Conservation (phyloP, 2,329 filamentous ascomycete species). For the Scytalidium lignicola region DNA sequence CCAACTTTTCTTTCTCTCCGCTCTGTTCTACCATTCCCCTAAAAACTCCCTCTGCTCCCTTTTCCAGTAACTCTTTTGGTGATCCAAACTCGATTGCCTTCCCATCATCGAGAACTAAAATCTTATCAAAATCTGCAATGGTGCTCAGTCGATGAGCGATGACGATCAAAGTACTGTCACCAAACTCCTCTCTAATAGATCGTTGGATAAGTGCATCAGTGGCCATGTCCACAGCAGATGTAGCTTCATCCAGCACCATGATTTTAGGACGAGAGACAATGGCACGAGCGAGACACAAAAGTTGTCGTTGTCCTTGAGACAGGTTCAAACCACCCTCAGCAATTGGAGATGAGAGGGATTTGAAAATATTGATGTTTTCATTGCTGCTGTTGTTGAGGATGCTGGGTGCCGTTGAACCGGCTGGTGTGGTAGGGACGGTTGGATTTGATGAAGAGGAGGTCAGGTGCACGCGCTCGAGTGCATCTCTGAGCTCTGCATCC, state of each 20-base stretch:
- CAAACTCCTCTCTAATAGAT: conserved; percentile 67
- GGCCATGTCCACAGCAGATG: conserved; percentile 71
- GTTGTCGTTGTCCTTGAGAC: conserved; percentile 71
- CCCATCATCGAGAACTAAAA: conserved; percentile 66
- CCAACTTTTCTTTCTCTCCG: conserved; percentile 42
- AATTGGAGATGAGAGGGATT: conserved; percentile 55
- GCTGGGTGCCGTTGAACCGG: conserved; percentile 31
- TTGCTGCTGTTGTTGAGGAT: conserved; percentile 26
- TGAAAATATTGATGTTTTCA: conserved; percentile 61
- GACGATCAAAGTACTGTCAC: conserved; percentile 62
- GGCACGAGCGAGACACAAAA: conserved; percentile 68
- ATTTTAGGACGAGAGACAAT: conserved; percentile 69
- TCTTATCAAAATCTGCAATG: conserved; percentile 71
- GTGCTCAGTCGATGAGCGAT: conserved; percentile 74
- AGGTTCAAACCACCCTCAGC: conserved; percentile 70
- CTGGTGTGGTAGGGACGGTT: conserved; percentile 7
- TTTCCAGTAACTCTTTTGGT: conserved; percentile 56
- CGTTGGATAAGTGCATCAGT: conserved; percentile 72
- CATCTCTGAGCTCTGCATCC: conserved; percentile 65
- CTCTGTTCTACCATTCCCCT: conserved; percentile 58
- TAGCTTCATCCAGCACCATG: conserved; percentile 78
- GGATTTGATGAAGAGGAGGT: conserved; percentile 11
- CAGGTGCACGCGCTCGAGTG: conserved; percentile 65
- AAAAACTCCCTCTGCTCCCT: conserved; percentile 40
- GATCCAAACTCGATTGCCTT: conserved; percentile 62